A percentile compares a stretch with the other conserved stretches of the same genome.
Conservation (phyloP, 257 asterid species). For the Nyctanthes arbortristis region DNA sequence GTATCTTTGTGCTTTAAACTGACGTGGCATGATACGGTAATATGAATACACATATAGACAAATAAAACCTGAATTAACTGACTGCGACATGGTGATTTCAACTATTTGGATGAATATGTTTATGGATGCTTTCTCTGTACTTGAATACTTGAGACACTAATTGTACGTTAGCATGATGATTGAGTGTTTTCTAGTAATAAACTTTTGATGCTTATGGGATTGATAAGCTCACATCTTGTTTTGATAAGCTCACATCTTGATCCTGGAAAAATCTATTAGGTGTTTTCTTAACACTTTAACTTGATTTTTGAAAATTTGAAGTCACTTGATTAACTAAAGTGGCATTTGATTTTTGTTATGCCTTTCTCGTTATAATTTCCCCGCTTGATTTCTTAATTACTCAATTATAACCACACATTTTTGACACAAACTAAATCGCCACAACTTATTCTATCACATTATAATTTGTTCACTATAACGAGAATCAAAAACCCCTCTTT, state of each 20-base stretch:
- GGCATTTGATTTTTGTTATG: no score
- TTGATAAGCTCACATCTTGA: not conserved
- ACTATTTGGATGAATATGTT: not conserved
- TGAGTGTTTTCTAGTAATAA: not conserved
- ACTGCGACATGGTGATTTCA: not conserved
- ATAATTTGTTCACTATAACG: no score
- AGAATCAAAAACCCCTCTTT: not conserved
- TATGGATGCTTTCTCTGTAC: not conserved
- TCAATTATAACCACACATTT: no score
- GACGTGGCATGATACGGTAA: not conserved
- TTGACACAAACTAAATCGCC: no score
- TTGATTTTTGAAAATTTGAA: no score
- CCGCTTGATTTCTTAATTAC: no score
- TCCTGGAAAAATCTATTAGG: not conserved
- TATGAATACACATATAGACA: not conserved
- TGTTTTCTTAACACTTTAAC: no score
- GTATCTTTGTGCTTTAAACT: not conserved
- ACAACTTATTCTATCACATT: no score
- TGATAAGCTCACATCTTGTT: not conserved
- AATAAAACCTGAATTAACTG: not conserved
- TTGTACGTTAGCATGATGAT: not conserved
- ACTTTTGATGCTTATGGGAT: not conserved
- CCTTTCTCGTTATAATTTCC: no score
- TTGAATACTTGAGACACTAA: not conserved
- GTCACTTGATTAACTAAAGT: no score